These are phyloP conservation scores for Gracilaria domingensis DNA, from an alignment of 23 red algal species.

Conservation along the genomic window DNA sequence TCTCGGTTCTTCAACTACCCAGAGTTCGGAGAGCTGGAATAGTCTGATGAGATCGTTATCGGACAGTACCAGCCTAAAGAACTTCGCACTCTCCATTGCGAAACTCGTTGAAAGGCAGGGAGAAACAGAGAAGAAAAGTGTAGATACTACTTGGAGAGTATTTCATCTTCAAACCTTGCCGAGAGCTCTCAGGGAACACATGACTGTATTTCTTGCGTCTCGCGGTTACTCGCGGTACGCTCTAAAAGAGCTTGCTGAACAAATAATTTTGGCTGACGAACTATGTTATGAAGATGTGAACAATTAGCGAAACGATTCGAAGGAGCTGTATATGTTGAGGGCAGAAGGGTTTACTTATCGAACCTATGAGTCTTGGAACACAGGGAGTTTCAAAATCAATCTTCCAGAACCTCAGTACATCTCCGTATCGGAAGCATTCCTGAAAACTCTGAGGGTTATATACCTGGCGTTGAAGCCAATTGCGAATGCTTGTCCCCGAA, in stretches of 20 bases:
- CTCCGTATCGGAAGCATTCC: too few species aligned
- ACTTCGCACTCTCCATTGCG: neutral
- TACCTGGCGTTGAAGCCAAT: neutral
- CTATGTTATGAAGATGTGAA: neutral
- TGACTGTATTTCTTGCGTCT: neutral
- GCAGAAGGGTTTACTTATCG: neutral
- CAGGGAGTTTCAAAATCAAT: neutral
- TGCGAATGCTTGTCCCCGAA: neutral
- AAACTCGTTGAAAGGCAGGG: neutral
- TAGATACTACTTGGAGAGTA: neutral
- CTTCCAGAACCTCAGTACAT: neutral
- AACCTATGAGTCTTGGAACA: neutral
- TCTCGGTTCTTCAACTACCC: constrained; percentile 1
- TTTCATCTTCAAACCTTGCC: neutral
- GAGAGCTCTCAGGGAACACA: neutral
- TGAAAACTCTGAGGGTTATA: too few species aligned
- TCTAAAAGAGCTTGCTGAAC: neutral
- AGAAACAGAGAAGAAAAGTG: neutral
- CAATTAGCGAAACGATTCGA: too few species aligned
- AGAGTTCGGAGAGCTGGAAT: neutral
- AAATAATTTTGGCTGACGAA: neutral
- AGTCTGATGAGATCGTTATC: neutral
- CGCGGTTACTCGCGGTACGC: neutral
- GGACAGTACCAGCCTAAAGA: neutral
- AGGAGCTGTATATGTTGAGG: too few species aligned